Percentiles rank a stretch among this genome's conserved stretches.
Evolutionary conservation across 2,329 filamentous ascomycete species (phyloP).

Genomic region (Arthroderma sp.): DNA sequence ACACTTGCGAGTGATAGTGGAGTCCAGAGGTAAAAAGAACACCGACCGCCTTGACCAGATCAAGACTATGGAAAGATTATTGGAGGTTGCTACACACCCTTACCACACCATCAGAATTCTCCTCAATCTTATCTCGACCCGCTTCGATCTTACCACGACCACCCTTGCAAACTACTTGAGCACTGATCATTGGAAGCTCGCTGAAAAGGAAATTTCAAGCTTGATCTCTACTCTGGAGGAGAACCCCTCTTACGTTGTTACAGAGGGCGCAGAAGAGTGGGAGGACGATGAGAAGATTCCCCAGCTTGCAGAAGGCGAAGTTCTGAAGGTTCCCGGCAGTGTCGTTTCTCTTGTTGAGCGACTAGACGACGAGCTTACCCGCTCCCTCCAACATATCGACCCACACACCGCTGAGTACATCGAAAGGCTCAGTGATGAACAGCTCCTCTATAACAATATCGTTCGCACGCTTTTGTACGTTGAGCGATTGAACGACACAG

Average conservation of each 20-base stretch:
- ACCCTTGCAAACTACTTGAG: slow-evolving; percentile 66
- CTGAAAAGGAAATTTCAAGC: slow-evolving; percentile 69
- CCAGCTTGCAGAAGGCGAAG: slow-evolving; percentile 56
- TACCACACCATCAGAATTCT: slow-evolving; percentile 93
- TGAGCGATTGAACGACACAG: slow-evolving; percentile 56
- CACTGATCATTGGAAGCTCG: slow-evolving; percentile 91
- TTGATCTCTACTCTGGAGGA: slow-evolving; percentile 68
- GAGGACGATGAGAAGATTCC: slow-evolving; percentile 96
- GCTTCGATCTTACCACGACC: slow-evolving; percentile 82
- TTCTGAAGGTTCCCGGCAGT: slow-evolving; percentile 84
- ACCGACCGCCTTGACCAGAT: slow-evolving; percentile 93
- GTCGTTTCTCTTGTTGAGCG: slow-evolving; percentile 89
- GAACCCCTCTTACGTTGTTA: slow-evolving; percentile 68
- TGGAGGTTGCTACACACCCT: slow-evolving; percentile 75
- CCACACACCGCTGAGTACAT: slow-evolving; percentile 98
- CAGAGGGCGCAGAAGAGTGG: slow-evolving; percentile 94
- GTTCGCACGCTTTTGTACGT: slow-evolving; percentile 80
- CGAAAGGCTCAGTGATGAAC: slow-evolving; percentile 84
- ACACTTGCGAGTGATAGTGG: slow-evolving; percentile 81
- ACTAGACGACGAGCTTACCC: slow-evolving; percentile 90
- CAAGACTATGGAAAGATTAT: slow-evolving; percentile 89
- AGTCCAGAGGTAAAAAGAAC: slow-evolving; percentile 97
- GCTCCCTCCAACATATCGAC: slow-evolving; percentile 94
- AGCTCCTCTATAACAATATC: slow-evolving; percentile 79
- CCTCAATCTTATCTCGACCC: slow-evolving; percentile 77